A percentile compares a stretch with the other conserved stretches of the same genome.
These are phyloP conservation scores for Ascochyta lentis DNA, from an alignment of 2,329 filamentous ascomycete species.

Conservation along the genomic window DNA sequence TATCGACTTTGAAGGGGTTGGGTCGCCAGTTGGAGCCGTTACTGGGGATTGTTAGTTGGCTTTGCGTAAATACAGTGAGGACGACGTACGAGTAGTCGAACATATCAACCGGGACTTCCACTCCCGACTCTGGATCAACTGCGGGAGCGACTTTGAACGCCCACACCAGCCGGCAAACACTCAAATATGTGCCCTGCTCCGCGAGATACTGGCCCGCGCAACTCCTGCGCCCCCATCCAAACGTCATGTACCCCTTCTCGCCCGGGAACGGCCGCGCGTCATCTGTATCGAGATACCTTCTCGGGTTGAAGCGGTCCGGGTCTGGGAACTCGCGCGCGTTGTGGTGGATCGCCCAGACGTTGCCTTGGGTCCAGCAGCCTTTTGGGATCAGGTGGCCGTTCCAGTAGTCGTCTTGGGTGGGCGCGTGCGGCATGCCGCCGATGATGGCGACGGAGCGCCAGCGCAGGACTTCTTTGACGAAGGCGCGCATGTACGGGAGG, in stretches of 20 bases:
- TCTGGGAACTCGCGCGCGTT: constrained; percentile 48
- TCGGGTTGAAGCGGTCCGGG: constrained; percentile 48
- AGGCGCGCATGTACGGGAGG: constrained; percentile 49
- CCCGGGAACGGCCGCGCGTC: constrained; percentile 40
- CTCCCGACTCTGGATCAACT: constrained; percentile 48
- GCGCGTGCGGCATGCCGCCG: constrained; percentile 46
- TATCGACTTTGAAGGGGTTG: constrained; percentile 60
- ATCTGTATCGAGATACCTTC: constrained; percentile 25
- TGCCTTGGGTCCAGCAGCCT: constrained; percentile 48
- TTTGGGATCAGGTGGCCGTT: constrained; percentile 50
- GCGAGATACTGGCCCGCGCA: constrained; percentile 64
- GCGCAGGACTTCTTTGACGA: constrained; percentile 46
- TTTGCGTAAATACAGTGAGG: no score
- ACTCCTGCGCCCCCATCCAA: constrained; percentile 62
- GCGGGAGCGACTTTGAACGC: constrained; percentile 59
- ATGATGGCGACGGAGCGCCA: constrained; percentile 47
- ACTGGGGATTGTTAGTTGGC: constrained; percentile 30
- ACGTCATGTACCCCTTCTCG: constrained; percentile 60
- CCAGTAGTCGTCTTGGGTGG: constrained; percentile 45
- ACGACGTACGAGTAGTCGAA: constrained; percentile 57
- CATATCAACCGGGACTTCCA: constrained; percentile 63
- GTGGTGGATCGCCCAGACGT: constrained; percentile 52
- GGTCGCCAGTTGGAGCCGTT: constrained; percentile 66
- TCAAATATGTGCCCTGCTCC: constrained; percentile 66
- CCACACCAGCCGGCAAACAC: constrained; percentile 63